Conservation (phyloP, 2,329 filamentous ascomycete genomes). For the Colletotrichum tabaci region DNA sequence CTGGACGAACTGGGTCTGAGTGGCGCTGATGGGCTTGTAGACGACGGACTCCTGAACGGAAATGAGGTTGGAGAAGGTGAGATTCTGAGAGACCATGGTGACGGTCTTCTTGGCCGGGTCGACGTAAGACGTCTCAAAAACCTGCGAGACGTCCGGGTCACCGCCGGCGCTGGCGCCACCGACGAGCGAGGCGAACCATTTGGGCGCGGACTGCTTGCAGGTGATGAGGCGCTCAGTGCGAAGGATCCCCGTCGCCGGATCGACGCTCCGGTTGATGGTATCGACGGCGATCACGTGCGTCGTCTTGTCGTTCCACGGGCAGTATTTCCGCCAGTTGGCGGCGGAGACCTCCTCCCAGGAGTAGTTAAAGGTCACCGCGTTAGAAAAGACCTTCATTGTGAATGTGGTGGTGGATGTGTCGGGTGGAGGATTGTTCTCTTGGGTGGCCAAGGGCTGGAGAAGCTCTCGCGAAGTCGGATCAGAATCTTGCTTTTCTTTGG, state of each 20-base stretch:
- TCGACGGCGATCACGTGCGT: conserved; percentile 97
- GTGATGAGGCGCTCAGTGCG: conserved; percentile 75
- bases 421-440: background rate
- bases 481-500: background rate
- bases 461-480: conserved; percentile 11
- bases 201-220: conserved; percentile 76
- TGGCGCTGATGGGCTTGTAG: conserved; percentile 76
- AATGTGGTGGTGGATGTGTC: conserved; percentile 39
- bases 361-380: conserved; percentile 92
- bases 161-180: conserved; percentile 70
- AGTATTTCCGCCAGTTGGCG: conserved; percentile 99
- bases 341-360: conserved; percentile 99
- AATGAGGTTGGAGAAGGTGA: conserved; percentile 92
- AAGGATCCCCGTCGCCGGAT: conserved; percentile 71
- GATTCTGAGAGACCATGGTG: conserved; percentile 96
- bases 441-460: background rate
- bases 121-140: conserved; percentile 97
- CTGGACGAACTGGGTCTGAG: conserved; percentile 86
- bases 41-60: conserved; percentile 93
- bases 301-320: conserved; percentile 99
- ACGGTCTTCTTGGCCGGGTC: conserved; percentile 87
- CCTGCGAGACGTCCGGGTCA: conserved; percentile 81
- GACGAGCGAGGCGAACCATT: conserved; percentile 86
- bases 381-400: conserved; percentile 95
- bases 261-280: conserved; percentile 81